Base-by-base conservation (phyloP, 768 basidiomycete species). In the Xerocomellus dryophilus region DNA sequence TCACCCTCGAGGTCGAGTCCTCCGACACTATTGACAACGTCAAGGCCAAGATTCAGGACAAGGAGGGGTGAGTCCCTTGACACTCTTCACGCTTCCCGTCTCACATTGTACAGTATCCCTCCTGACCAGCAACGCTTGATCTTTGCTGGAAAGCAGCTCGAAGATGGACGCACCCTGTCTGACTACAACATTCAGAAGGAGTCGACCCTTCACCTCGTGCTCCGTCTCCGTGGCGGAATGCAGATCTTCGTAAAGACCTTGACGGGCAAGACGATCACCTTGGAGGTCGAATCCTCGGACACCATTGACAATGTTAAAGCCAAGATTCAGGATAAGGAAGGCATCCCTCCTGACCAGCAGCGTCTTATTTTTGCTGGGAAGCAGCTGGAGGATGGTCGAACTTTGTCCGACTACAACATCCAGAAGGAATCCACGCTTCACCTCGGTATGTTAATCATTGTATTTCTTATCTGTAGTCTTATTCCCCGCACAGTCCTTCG, bases 111-210 rank as follows among this genome's bases (percentile, higher is more conserved):
- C n/a, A 65, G 84, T 14, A 90, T 90, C 54, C 87, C 88, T 20
- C 93, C 92, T 23, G 90, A 93, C 73, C 93, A 93, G 63, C 92
- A 95, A 68, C 92, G 94, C 58, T 75, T 96, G n/a, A 96, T 96
- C 77, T 96, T 95, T 59, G 93, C 93, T 43, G 93, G 93, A 56
- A 95, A 96, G 75, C 93, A 95, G 70, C 82, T 97, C 25, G 93
- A 96, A 71, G 94, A 97, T 65, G 94, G 94, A 4, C 86, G 93
- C 45, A 96, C 90, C 4, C 78, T 93, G 1, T 89, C 88, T 8
- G 90, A 90, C 61, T 92, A 93, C 69, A 92, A 93, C 70, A 94
- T 96, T 62, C 93, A 96, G 81, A 95, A 95, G 77, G 93, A 96
- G 76, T 90, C 87, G 0, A 95, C 93, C 36, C 86, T 96, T 49